Percentiles rank a stretch among this genome's conserved stretches.
phyloP scores from a whole-genome alignment of 1,139 yeast genomes.

The Saccharomyces pastorianus region DNA sequence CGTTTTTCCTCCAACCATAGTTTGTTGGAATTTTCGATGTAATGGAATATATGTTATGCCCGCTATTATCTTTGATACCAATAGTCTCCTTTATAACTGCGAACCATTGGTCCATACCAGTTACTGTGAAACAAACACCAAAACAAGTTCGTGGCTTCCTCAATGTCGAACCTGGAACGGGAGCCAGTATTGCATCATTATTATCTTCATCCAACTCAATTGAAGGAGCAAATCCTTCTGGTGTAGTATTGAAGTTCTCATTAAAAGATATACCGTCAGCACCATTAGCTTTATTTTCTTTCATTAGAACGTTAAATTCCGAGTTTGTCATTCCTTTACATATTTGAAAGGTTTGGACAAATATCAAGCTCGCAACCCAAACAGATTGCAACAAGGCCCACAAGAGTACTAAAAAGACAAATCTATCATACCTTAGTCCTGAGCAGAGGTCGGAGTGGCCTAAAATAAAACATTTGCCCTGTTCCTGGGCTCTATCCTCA shows the following conservation, averaged over 20 bases:
- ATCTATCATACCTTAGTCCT: conserved; percentile 47
- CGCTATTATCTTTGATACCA: conserved; percentile 8
- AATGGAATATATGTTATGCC: background rate
- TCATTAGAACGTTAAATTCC: conserved; percentile 45
- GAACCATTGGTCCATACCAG: conserved; percentile 33
- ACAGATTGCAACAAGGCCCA: conserved; percentile 48
- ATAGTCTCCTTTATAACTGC: conserved; percentile 27
- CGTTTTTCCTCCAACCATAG: conserved; percentile 51
- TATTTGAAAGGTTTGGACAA: conserved; percentile 70
- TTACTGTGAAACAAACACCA: conserved; percentile 15
- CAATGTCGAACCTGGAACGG: conserved; percentile 10
- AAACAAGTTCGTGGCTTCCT: conserved; percentile 10
- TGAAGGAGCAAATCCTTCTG: conserved; percentile 28
- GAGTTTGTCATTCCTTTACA: conserved; percentile 70
- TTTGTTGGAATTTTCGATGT: conserved; percentile 39
- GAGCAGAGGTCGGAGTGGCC: conserved; percentile 48
- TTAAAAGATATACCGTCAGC: conserved; percentile 7
- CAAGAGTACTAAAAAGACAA: conserved; percentile 35
- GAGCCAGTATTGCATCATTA: conserved; percentile 10
- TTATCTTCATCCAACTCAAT: conserved; percentile 21
- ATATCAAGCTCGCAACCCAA: conserved; percentile 60
- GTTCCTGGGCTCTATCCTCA: background rate
- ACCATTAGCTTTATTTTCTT: conserved; percentile 12
- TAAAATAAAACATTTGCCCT: conserved; percentile 36
- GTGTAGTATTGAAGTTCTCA: conserved; percentile 32